phyloP scores from a whole-genome alignment of 225 moss, liverwort and hornwort species.

The Marchantia paleacea region DNA sequence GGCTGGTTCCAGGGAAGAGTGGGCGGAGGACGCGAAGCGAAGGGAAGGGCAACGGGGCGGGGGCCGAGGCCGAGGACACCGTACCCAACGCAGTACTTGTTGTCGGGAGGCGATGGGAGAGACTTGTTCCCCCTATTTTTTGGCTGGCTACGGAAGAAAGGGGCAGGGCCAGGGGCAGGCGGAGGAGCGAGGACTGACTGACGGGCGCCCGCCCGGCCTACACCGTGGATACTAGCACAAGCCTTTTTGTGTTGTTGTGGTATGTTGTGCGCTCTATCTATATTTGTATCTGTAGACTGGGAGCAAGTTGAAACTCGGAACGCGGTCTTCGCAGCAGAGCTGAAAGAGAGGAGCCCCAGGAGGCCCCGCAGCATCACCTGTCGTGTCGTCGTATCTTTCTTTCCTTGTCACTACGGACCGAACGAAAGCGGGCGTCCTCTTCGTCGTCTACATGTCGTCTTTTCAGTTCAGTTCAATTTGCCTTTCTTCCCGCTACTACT shows the following conservation, averaged over 20 bases:
- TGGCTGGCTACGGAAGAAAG: not conserved
- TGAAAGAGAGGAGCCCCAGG: not conserved
- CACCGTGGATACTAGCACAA: not conserved
- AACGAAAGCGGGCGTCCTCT: not conserved
- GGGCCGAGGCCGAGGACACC: no score
- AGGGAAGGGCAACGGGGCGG: not conserved
- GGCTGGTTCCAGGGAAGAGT: no score
- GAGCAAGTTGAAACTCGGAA: not conserved
- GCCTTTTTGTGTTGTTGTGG: not conserved
- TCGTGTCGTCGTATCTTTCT: not conserved
- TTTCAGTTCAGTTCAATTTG: conserved; percentile 6
- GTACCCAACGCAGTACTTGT: not conserved
- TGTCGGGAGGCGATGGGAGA: not conserved
- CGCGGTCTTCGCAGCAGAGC: not conserved
- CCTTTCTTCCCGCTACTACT: conserved; percentile 3
- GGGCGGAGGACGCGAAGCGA: not conserved
- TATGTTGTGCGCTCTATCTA: not conserved
- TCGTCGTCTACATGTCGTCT: not conserved
- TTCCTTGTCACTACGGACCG: not conserved
- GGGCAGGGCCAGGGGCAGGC: no score
- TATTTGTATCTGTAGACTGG: not conserved
- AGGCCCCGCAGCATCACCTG: not conserved
- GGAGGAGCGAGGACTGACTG: not conserved
- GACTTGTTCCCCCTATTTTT: not conserved
- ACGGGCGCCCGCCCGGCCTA: no score